A percentile compares a stretch with the other conserved stretches of the same genome.
Evolutionary conservation across 495 filamentous ascomycete genomes (phyloP).

Genomic region (Penicillium parvum): DNA sequence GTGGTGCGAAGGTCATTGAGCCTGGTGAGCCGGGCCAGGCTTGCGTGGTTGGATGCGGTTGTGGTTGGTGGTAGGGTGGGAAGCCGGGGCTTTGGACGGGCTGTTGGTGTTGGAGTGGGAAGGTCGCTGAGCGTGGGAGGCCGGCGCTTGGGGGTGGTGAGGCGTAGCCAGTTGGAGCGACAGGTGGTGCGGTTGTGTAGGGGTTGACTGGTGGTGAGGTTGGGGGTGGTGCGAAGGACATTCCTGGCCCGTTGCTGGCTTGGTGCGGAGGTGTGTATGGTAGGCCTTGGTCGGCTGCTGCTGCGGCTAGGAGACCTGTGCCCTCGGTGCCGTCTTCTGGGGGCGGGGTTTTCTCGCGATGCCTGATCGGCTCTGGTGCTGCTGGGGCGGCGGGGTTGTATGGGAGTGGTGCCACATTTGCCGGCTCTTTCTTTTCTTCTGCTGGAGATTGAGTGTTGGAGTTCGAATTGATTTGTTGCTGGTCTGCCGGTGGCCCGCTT

Average conservation of each 20-base stretch:
- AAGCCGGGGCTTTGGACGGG: conserved; percentile 25
- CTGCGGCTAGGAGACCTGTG: conserved; percentile 67
- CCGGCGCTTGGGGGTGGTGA: conserved; percentile 40
- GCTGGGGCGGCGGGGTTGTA: conserved; percentile 90
- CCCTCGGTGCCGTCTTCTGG: conserved; percentile 65
- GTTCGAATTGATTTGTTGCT: conserved; percentile 7
- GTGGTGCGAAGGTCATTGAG: conserved; percentile 42
- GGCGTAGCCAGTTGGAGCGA: conserved; percentile 24
- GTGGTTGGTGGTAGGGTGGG: conserved; percentile 26
- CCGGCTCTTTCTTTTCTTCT: conserved; percentile 38
- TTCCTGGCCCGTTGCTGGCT: conserved; percentile 23
- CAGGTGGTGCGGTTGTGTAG: conserved; percentile 28
- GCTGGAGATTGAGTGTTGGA: conserved; percentile 31
- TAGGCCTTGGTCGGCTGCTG: conserved; percentile 56
- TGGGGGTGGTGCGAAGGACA: conserved; percentile 23
- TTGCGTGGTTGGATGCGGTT: conserved; percentile 4
- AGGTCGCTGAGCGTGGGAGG: conserved; percentile 24
- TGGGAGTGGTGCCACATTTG: conserved; percentile 63
- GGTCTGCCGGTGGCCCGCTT: conserved; percentile 28
- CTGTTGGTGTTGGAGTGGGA: conserved; percentile 19
- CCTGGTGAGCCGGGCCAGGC: conserved; percentile 6
- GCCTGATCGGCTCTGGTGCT: conserved; percentile 74
- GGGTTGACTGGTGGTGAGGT: conserved; percentile 19
- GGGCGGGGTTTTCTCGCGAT: conserved; percentile 88
- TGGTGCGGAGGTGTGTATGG: conserved; percentile 39